Evolutionary conservation across 306 rosid species (phyloP), one percentile per base, ranked within the genome.

Genomic region (Echinosophora koreensis): DNA sequence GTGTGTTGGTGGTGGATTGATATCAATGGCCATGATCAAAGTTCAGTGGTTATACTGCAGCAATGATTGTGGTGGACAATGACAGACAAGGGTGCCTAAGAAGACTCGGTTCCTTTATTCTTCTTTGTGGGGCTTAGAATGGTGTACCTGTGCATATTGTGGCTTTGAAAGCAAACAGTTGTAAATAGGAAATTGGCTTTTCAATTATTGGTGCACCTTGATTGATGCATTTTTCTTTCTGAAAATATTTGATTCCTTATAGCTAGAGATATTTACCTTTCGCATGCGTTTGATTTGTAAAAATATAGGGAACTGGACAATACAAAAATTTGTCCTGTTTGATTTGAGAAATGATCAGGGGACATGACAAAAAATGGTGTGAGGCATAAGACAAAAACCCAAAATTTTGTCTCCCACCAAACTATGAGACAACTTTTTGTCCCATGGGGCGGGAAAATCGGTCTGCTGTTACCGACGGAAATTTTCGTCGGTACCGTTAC

Each of bases 31-130:
- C 52, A 52, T 38, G 73, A 37, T 61, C 60, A 5, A 37, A 27
- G 28, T 81, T 54, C 18, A 41, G 55, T 69, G 71, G 67, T 68
- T 60, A 77, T 62, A 34, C 56, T 81, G 69, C 81, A 52, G 61
- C 37, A 28, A 68, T 74, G 12, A 74, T 67, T 38, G 64, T 81
- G 76, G 80, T 68, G 67, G 49, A 56, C 64, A 56, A 39, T 22
- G 51, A 38, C 55, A 28, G 65, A 18, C 49, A 74, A 66, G 63
- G 56, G 35, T 65, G 79, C 69, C n/a, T 44, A 35, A 71, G 77
- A 11, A 41, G 47, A 79, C 54, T 44, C 44, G 2, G 28, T 35
- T 51, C n/a, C 10, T 39, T 44, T 18, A 14, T 54, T 18, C 67
- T 35, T 34, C 35, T 9, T 18, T 56, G 28, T 27, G 30, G 22